Base-by-base conservation (phyloP, 805 yeast species). In the Candida xiaguanensis region DNA sequence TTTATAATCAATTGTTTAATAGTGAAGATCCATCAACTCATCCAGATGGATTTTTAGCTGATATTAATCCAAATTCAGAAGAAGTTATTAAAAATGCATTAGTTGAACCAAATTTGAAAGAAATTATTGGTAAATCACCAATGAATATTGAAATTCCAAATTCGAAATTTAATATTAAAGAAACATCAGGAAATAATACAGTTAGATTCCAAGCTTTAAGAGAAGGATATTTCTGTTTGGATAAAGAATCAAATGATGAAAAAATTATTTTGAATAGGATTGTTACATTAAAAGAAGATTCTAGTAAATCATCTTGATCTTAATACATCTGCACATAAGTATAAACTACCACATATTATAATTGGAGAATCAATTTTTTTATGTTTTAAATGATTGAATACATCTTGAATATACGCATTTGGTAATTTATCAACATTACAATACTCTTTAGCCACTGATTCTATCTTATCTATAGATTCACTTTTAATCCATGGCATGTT, bases 121-220 rank as follows among this genome's bases (percentile, higher is more conserved):
- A 85, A 38, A 77, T 93, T 40, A 66, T 77, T 51, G 60, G 62
- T 44, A 79, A 76, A 49, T 80, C 91, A 18, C 97, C 97, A 43
- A 77, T 91, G 80, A 80, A 80, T 48, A 66, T 78, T 51, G 72
- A 69, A 28, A 73, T 81, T 20, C 72, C 74, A 23, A 72, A 73
- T 28, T 74, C 78, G 36, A 82, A 82, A 46, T 86, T 88, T 58
- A 73, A 74, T 55, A 83, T 89, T 48, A 72, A 75, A 50, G 97
- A 93, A 59, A 73, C 75, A 44, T 63, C 64, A 28, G 73, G 73
- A 24, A 65, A 72, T 46, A 95, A 90, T 61, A 77, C 90, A n/a
- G 88, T 86, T 23, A 79, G 99, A 64, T 93, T 93, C 88, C 99
- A 93, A 70, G 99, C 96, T 22, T 77, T 93, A 63, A 80, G 99